phyloP scores from a whole-genome alignment of 2,329 filamentous ascomycete species.

The Penicillium sp. region DNA sequence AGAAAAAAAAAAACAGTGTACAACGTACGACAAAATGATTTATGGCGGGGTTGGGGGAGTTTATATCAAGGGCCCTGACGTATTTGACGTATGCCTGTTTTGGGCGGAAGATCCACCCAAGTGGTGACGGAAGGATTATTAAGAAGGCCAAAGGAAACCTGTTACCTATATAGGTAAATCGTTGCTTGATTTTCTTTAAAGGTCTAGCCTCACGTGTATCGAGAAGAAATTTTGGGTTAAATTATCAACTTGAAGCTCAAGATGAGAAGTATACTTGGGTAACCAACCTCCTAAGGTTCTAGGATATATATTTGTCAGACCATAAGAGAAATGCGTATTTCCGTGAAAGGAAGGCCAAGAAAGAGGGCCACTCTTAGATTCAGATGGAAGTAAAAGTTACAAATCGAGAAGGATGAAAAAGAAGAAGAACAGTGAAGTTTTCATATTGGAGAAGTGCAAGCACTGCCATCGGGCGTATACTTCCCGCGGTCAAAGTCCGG shows the following conservation, averaged over 20 bases:
- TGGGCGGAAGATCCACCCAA: constrained; percentile 1
- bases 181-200: too few relatives aligned
- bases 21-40: neutral
- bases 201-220: too few relatives aligned
- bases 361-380: too few relatives aligned
- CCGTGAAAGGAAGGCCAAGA: too few relatives aligned
- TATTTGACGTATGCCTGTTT: constrained; percentile 7
- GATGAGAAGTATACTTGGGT: neutral
- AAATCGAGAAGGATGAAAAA: too few relatives aligned
- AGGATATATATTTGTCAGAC: neutral
- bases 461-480: neutral
- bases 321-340: too few relatives aligned
- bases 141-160: neutral
- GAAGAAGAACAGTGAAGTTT: too few relatives aligned
- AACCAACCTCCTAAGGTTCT: too few relatives aligned
- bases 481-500: neutral
- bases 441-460: neutral
- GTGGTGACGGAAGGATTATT: constrained; percentile 15
- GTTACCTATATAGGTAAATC: too few relatives aligned
- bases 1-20: neutral
- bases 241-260: neutral
- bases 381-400: neutral
- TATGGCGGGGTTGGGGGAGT: neutral
- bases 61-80: neutral
- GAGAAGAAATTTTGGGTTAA: too few relatives aligned